phyloP scores from a whole-genome alignment of 257 asterid species.

The Capsicum pubescens region DNA sequence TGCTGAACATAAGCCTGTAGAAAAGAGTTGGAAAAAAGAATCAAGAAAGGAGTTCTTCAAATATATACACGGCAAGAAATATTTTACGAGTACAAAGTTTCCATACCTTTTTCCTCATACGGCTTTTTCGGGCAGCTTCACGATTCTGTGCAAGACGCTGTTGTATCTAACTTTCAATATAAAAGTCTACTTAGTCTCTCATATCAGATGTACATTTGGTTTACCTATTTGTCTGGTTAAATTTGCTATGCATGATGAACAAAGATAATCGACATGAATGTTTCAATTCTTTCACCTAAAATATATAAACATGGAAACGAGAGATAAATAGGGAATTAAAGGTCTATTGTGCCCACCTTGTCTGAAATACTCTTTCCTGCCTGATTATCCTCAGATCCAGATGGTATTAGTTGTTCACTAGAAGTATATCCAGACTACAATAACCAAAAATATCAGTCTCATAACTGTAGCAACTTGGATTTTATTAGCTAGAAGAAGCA shows the following conservation, averaged over 20 bases:
- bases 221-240: not conserved
- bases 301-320: not conserved
- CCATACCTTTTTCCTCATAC: constrained; percentile 80
- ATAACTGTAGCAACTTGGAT: not conserved
- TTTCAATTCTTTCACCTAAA: not conserved
- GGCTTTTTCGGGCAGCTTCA: constrained; percentile 93
- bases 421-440: constrained; percentile 35
- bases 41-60: not conserved
- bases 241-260: not conserved
- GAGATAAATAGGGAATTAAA: not conserved
- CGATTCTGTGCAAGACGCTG: constrained; percentile 94
- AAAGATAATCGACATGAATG: not conserved
- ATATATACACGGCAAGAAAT: not conserved
- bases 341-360: constrained; percentile 2
- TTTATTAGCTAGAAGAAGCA: not conserved
- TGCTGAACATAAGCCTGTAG: constrained; percentile 89
- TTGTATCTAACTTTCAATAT: constrained; percentile 55
- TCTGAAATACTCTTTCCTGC: constrained; percentile 29
- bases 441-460: not conserved
- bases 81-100: not conserved
- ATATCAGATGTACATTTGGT: not conserved
- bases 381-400: constrained; percentile 33
- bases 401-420: constrained; percentile 27
- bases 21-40: not conserved
- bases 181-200: not conserved